Percentiles rank a stretch among this genome's conserved stretches.
Evolutionary conservation across 2,329 filamentous ascomycete genomes (phyloP).

Genomic region (Sporothrix humicola): DNA sequence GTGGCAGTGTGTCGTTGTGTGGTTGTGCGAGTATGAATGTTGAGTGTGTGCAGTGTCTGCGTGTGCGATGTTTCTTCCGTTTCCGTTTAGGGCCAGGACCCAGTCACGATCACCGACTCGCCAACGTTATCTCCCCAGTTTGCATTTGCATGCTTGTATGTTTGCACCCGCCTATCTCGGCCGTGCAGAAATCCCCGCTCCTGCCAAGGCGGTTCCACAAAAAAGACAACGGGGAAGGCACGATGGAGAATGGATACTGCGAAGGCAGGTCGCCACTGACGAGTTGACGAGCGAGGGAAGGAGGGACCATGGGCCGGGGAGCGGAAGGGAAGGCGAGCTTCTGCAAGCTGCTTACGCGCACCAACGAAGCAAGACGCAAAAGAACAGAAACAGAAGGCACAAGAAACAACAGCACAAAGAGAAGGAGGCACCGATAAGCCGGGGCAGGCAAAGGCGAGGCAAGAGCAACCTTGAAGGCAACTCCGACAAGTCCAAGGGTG

Average conservation of each 20-base stretch:
- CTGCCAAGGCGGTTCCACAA: slow-evolving; percentile 10
- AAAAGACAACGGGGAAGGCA: slow-evolving; percentile 20
- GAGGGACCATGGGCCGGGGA: not conserved
- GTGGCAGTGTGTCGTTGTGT: not conserved
- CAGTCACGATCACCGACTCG: slow-evolving; percentile 7
- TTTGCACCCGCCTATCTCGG: slow-evolving; percentile 20
- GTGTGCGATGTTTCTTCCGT: slow-evolving; percentile 12
- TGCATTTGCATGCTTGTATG: not conserved
- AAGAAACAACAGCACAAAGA: not conserved
- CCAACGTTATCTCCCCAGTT: slow-evolving; percentile 13
- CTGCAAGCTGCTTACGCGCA: not conserved
- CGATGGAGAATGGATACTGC: not conserved
- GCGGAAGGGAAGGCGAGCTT: slow-evolving; percentile 6
- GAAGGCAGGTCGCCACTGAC: not conserved
- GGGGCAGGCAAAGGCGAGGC: not conserved
- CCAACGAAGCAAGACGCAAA: too few relatives aligned
- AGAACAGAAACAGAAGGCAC: too few relatives aligned
- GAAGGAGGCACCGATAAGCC: not conserved
- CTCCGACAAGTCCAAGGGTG: not conserved
- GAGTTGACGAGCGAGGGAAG: not conserved
- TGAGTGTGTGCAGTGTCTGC: not conserved
- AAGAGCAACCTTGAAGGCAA: not conserved
- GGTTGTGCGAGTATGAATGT: not conserved
- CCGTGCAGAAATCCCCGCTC: slow-evolving; percentile 19
- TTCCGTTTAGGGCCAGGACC: slow-evolving; percentile 9